Evolutionary conservation across 192 early-diverging fungal genomes (phyloP).

Genomic region (Backusella macrospora): DNA sequence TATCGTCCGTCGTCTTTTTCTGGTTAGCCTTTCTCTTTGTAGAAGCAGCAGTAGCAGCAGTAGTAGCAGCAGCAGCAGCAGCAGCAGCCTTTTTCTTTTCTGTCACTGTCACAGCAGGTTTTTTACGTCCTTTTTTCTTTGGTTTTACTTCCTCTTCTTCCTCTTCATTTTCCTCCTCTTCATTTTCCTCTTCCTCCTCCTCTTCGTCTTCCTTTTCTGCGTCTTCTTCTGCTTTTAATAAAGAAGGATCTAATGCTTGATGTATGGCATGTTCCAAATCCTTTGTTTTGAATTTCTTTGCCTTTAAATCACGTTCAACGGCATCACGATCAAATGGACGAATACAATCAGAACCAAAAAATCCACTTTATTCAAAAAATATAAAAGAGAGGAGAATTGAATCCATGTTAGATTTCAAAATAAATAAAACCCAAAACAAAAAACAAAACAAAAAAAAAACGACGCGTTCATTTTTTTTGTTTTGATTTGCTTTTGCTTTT

Average conservation of each 20-base stretch:
- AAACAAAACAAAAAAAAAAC: neutral
- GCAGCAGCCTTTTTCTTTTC: neutral
- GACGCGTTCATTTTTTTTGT: neutral
- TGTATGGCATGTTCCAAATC: slow-evolving; percentile 37
- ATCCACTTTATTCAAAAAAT: slow-evolving; percentile 31
- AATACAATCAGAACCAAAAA: slow-evolving; percentile 43
- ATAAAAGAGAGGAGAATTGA: too few species aligned
- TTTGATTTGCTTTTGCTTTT: too few species aligned
- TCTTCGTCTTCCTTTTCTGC: slow-evolving; percentile 23
- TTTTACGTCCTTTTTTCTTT: neutral
- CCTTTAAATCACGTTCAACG: slow-evolving; percentile 39
- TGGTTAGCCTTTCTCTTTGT: slow-evolving; percentile 12
- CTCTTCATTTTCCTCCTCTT: neutral
- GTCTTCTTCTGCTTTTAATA: slow-evolving; percentile 31
- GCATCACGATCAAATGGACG: slow-evolving; percentile 35
- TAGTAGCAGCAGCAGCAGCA: neutral
- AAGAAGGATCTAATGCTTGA: slow-evolving; percentile 38
- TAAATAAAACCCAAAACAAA: too few species aligned
- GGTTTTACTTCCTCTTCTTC: neutral
- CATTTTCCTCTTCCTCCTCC: slow-evolving; percentile 1
- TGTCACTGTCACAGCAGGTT: neutral
- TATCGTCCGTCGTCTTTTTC: neutral
- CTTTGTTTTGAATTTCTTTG: slow-evolving; percentile 45
- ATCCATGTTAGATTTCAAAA: neutral
- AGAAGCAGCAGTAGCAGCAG: neutral